These are phyloP conservation scores for Fusarium transvaalense DNA, from an alignment of 2,329 filamentous ascomycete genomes.

Conservation along the genomic window DNA sequence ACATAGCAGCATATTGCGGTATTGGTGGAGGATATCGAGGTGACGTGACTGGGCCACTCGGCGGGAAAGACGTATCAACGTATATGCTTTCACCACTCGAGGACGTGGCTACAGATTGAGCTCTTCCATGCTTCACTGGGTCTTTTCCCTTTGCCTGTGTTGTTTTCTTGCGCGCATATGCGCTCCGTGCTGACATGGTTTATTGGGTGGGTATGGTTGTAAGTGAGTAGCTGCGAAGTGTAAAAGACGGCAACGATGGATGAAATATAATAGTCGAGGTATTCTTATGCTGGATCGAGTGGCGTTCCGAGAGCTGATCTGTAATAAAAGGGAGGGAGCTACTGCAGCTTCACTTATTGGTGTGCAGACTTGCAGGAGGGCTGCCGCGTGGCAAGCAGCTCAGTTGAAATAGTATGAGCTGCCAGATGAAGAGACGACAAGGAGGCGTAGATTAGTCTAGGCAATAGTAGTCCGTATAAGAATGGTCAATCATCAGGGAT, in stretches of 20 bases:
- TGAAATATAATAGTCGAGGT: neutral
- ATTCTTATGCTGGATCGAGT: neutral
- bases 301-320: neutral
- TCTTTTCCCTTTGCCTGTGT: constrained; percentile 60
- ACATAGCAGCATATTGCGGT: constrained; percentile 8
- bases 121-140: constrained; percentile 40
- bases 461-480: neutral
- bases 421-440: neutral
- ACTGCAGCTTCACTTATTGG: neutral
- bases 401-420: neutral
- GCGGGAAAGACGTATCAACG: constrained; percentile 55
- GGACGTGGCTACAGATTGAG: constrained; percentile 54
- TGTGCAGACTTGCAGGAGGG: constrained; percentile 5
- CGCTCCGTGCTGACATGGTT: constrained; percentile 69
- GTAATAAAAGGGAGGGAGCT: neutral
- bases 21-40: constrained; percentile 56
- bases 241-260: neutral
- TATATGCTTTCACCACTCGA: constrained; percentile 58
- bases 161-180: constrained; percentile 70
- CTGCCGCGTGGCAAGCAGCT: constrained; percentile 1
- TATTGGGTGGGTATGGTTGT: neutral
- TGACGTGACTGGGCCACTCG: constrained; percentile 55
- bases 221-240: neutral
- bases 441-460: neutral
- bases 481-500: neutral